Conservation (phyloP, 177 flowering plant species). For the Vitis hybrid region DNA sequence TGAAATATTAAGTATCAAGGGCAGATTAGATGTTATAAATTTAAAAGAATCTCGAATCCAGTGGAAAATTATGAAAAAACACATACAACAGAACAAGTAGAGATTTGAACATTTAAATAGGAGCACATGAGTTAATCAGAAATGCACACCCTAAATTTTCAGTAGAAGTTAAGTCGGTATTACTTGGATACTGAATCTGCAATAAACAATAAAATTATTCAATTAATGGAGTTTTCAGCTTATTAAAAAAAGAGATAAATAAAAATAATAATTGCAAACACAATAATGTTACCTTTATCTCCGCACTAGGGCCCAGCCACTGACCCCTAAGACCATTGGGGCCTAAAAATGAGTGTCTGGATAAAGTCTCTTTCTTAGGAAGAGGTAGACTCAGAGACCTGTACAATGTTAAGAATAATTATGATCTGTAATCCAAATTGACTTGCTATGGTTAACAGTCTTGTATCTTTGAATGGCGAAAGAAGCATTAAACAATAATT, state of each 20-base stretch:
- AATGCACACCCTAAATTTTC: conserved; percentile 57
- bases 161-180: conserved; percentile 36
- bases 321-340: conserved; percentile 84
- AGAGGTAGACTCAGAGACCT: conserved; percentile 67
- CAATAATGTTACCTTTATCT: conserved; percentile 54
- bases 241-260: neutral
- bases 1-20: too few species aligned
- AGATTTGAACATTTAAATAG: neutral
- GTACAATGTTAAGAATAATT: conserved; percentile 18
- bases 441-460: neutral
- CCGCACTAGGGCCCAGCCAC: conserved; percentile 74
- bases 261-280: conserved; percentile 6
- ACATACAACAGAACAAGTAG: neutral
- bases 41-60: neutral
- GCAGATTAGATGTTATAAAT: too few species aligned
- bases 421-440: neutral
- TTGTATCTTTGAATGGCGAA: too few species aligned
- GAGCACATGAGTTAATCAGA: neutral
- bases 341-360: conserved; percentile 95
- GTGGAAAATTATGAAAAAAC: neutral
- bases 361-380: conserved; percentile 85
- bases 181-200: conserved; percentile 89
- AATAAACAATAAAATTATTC: conserved; percentile 10
- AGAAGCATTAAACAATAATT: too few species aligned
- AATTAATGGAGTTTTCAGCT: conserved; percentile 1